Percentiles rank a stretch among this genome's conserved stretches.
Evolutionary conservation across 805 yeast genomes (phyloP).

Genomic region (Ogataea pignaliae): DNA sequence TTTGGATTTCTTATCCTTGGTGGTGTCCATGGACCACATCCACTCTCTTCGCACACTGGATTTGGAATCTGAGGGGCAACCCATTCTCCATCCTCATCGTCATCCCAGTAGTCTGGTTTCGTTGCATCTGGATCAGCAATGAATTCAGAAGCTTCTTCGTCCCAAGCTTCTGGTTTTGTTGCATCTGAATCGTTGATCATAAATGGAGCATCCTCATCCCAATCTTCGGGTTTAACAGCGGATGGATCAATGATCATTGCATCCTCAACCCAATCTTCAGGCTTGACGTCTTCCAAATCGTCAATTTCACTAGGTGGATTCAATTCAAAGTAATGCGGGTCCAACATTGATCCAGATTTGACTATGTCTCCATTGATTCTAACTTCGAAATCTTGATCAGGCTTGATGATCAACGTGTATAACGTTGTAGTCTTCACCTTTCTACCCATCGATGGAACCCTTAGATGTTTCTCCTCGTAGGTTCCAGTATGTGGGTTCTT

Average conservation of each 20-base stretch:
- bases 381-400: slow-evolving; percentile 68
- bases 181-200: slow-evolving; percentile 65
- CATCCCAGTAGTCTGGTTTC: slow-evolving; percentile 82
- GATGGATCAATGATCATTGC: slow-evolving; percentile 64
- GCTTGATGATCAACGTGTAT: slow-evolving; percentile 71
- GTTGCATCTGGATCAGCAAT: slow-evolving; percentile 65
- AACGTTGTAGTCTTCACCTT: slow-evolving; percentile 54
- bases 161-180: slow-evolving; percentile 74
- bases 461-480: slow-evolving; percentile 65
- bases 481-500: slow-evolving; percentile 49
- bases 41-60: slow-evolving; percentile 65
- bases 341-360: slow-evolving; percentile 63
- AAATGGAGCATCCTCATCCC: slow-evolving; percentile 71
- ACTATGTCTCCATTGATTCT: slow-evolving; percentile 76
- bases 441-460: slow-evolving; percentile 63
- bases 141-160: slow-evolving; percentile 52
- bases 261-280: slow-evolving; percentile 79
- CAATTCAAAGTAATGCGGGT: slow-evolving; percentile 50
- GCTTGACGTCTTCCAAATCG: slow-evolving; percentile 56
- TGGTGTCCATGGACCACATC: slow-evolving; percentile 81
- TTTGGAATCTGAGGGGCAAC: slow-evolving; percentile 62
- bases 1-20: slow-evolving; percentile 64
- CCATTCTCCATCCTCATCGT: slow-evolving; percentile 88
- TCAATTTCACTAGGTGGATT: slow-evolving; percentile 62
- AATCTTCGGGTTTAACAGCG: slow-evolving; percentile 70